phyloP scores from a whole-genome alignment of 176 grass and related monocot genomes.

The Panicum miliaceum region DNA sequence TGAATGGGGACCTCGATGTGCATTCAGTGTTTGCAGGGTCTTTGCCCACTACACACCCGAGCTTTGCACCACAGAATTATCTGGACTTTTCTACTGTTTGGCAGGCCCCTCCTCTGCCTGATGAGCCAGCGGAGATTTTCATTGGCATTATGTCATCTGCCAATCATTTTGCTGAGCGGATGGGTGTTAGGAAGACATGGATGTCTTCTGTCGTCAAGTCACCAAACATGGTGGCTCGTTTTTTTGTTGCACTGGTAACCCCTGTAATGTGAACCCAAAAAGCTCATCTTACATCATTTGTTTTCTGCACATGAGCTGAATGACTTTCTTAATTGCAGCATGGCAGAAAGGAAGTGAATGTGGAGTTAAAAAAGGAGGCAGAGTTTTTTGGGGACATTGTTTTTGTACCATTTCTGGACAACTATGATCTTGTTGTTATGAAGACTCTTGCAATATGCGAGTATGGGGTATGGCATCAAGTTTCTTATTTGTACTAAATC shows the following conservation, averaged over 20 bases:
- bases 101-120: constrained; percentile 57
- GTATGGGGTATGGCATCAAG: constrained; percentile 60
- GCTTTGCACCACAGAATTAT: constrained; percentile 58
- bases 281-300: not conserved
- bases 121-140: constrained; percentile 75
- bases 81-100: constrained; percentile 68
- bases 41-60: constrained; percentile 71
- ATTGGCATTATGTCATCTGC: constrained; percentile 82
- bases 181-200: constrained; percentile 90
- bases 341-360: constrained; percentile 76
- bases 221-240: constrained; percentile 59
- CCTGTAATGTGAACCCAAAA: not conserved
- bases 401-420: constrained; percentile 79
- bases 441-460: constrained; percentile 91
- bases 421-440: constrained; percentile 83
- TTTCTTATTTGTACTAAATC: constrained; percentile 14
- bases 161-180: constrained; percentile 86
- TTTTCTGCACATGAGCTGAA: constrained; percentile 9
- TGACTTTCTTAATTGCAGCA: constrained; percentile 50
- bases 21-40: constrained; percentile 74
- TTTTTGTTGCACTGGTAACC: constrained; percentile 89
- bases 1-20: constrained; percentile 71
- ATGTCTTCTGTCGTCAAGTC: constrained; percentile 64
- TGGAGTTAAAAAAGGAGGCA: constrained; percentile 72
- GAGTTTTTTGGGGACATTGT: constrained; percentile 90